Percentiles rank a stretch among this genome's conserved stretches.
These are phyloP conservation scores for Pseudogymnoascus sp. DNA, from an alignment of 2,329 filamentous ascomycete species.

Conservation along the genomic window DNA sequence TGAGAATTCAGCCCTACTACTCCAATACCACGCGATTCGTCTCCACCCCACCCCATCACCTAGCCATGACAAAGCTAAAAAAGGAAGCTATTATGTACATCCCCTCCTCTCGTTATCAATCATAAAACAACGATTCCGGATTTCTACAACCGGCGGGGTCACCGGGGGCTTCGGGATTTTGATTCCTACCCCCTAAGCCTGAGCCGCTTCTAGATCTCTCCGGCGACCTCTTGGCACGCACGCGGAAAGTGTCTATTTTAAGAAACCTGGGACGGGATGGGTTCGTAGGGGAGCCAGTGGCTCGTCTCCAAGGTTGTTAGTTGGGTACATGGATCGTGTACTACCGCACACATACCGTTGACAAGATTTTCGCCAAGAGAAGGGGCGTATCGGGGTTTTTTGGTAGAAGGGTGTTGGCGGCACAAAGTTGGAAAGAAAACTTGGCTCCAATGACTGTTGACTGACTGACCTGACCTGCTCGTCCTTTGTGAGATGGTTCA, in stretches of 20 bases:
- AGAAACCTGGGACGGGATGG: neutral
- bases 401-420: neutral
- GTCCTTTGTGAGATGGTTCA: neutral
- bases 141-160: neutral
- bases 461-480: neutral
- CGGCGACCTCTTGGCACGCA: neutral
- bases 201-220: neutral
- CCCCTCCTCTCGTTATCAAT: neutral
- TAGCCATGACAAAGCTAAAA: neutral
- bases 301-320: slow-evolving; percentile 1
- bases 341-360: neutral
- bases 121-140: neutral
- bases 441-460: neutral
- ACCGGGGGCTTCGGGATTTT: neutral
- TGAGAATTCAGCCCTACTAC: slow-evolving; percentile 4
- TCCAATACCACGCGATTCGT: neutral
- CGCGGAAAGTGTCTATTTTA: neutral
- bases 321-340: neutral
- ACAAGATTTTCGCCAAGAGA: neutral
- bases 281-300: neutral
- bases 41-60: neutral
- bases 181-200: neutral
- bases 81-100: slow-evolving; percentile 4
- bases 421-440: neutral
- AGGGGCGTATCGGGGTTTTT: neutral